Percentiles rank a stretch among this genome's conserved stretches.
These are phyloP conservation scores for Erythrophleum ivorense DNA, from an alignment of 331 rosid species.

Conservation along the genomic window DNA sequence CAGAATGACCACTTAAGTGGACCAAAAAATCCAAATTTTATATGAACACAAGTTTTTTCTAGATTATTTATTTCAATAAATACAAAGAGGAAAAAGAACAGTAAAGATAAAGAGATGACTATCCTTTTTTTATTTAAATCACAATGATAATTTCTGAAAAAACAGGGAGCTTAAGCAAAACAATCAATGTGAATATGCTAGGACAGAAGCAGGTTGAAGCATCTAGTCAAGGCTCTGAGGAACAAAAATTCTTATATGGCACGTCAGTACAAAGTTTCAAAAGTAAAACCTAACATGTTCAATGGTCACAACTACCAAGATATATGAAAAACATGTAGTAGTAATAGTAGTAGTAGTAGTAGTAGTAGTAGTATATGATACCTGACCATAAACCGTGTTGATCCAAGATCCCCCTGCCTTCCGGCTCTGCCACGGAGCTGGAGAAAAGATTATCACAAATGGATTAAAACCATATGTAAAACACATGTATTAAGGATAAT, in stretches of 20 bases:
- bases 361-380: conserved; percentile 42
- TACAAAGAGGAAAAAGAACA: neutral
- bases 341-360: conserved; percentile 11
- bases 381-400: conserved; percentile 99
- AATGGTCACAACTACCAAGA: neutral
- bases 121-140: neutral
- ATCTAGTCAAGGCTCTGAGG: neutral
- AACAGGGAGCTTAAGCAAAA: neutral
- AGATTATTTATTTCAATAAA: neutral
- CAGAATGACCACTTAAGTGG: neutral
- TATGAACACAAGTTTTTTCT: neutral
- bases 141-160: neutral
- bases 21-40: neutral
- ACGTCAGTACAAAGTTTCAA: neutral
- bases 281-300: conserved; percentile 11
- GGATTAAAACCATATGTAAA: conserved; percentile 32
- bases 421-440: conserved; percentile 99
- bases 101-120: neutral
- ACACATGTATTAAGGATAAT: neutral
- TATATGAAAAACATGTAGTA: conserved; percentile 9
- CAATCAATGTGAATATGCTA: neutral
- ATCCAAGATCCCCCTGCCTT: conserved; percentile 99
- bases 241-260: conserved; percentile 1
- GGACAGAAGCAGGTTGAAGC: neutral
- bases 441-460: conserved; percentile 39